Conservation (phyloP, 2,329 filamentous ascomycete species). For the Epichloe sp. region DNA sequence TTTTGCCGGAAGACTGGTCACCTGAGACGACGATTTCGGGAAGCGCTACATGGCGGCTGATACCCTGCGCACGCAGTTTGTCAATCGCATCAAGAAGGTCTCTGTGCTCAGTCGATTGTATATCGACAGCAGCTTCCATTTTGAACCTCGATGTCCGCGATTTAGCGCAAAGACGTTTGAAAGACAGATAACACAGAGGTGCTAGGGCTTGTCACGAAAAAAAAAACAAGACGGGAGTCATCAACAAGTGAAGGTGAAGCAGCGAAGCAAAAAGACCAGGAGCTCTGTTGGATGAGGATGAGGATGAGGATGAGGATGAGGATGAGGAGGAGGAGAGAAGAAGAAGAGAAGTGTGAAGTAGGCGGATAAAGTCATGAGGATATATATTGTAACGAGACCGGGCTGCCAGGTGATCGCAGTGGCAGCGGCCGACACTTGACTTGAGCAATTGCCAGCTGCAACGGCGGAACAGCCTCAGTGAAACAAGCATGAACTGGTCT, state of each 20-base stretch:
- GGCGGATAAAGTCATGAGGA: background rate
- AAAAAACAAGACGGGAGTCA: background rate
- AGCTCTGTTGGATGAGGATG: background rate
- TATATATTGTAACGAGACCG: background rate
- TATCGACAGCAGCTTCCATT: background rate
- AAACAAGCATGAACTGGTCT: background rate
- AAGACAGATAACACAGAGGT: background rate
- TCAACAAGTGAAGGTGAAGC: background rate
- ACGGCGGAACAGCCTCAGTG: background rate
- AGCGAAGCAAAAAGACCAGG: too few relatives aligned
- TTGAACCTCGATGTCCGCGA: background rate
- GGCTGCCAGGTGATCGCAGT: background rate
- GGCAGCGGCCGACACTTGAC: background rate
- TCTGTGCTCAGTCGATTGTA: constrained; percentile 4
- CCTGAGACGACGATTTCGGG: constrained; percentile 44
- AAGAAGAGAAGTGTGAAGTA: background rate
- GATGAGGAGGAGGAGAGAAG: background rate
- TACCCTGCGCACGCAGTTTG: constrained; percentile 4
- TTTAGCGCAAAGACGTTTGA: background rate
- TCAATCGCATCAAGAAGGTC: constrained; percentile 8
- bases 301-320: background rate
- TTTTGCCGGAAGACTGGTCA: constrained; percentile 50
- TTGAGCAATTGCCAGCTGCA: background rate
- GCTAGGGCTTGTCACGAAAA: background rate
- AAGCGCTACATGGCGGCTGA: constrained; percentile 19